Evolutionary conservation across 495 filamentous ascomycete genomes (phyloP).

Genomic region (Penicillium angulare): DNA sequence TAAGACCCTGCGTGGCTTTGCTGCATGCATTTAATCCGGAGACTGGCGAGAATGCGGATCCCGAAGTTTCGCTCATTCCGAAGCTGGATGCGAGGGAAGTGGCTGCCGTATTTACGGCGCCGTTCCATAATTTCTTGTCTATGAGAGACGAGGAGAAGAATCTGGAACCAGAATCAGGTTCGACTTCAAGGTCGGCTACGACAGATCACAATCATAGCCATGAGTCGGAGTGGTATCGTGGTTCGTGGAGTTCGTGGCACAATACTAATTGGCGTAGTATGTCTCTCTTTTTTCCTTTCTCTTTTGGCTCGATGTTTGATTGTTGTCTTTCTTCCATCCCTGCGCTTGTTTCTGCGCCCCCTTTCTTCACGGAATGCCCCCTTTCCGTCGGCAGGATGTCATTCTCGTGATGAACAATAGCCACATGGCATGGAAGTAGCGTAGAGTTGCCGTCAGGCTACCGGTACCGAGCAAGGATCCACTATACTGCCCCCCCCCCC

Average conservation of each 20-base stretch:
- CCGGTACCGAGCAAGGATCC: no score
- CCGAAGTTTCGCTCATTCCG: slow-evolving; percentile 72
- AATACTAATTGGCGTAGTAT: slow-evolving; percentile 60
- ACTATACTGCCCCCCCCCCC: no score
- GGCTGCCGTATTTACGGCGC: slow-evolving; percentile 84
- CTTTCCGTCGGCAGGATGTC: no score
- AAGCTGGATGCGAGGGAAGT: slow-evolving; percentile 81
- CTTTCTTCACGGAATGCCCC: background rate
- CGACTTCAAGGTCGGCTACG: no score
- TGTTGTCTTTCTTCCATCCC: background rate
- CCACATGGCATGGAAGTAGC: no score
- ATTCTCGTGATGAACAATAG: no score
- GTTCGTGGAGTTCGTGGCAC: slow-evolving; percentile 60
- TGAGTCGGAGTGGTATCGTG: slow-evolving; percentile 58
- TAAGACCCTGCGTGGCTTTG: slow-evolving; percentile 83
- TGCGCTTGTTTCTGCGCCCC: background rate
- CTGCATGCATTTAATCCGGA: slow-evolving; percentile 58
- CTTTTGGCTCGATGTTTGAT: background rate
- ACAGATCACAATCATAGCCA: slow-evolving; percentile 18
- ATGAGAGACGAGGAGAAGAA: slow-evolving; percentile 40
- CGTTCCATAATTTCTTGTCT: slow-evolving; percentile 70
- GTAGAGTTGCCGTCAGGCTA: no score
- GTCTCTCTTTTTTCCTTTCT: slow-evolving; percentile 10
- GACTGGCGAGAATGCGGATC: slow-evolving; percentile 41
- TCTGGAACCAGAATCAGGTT: background rate